Percentiles rank a stretch among this genome's conserved stretches.
These are phyloP conservation scores for Sambucus nigra DNA, from an alignment of 129 eudicot genomes.

Conservation along the genomic window DNA sequence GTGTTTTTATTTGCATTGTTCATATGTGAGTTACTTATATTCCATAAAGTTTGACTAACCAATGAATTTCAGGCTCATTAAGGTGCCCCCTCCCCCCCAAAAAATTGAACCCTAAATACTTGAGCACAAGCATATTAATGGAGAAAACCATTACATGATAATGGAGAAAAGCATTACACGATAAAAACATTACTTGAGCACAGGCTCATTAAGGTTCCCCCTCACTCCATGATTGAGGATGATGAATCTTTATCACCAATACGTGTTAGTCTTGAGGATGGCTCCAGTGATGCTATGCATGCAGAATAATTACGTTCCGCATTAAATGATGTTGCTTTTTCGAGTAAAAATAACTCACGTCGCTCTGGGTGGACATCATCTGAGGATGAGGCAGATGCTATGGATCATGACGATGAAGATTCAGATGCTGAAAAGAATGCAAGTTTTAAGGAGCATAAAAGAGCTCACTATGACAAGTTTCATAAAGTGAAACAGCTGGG, in stretches of 20 bases:
- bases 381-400: conserved; percentile 76
- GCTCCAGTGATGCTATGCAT: conserved; percentile 36
- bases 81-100: too few species aligned
- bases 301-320: conserved; percentile 74
- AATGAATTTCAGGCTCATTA: too few species aligned
- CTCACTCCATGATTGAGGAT: too few species aligned
- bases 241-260: conserved; percentile 66
- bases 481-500: conserved; percentile 65
- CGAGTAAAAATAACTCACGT: conserved; percentile 32
- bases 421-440: conserved; percentile 38
- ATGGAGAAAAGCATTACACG: too few species aligned
- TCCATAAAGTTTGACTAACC: too few species aligned
- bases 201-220: too few species aligned
- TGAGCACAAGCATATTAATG: too few species aligned
- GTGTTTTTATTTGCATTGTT: too few species aligned
- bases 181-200: too few species aligned
- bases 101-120: too few species aligned
- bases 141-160: too few species aligned
- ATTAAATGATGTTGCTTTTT: conserved; percentile 67
- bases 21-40: too few species aligned
- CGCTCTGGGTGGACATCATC: conserved; percentile 83
- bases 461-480: conserved; percentile 85
- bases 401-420: conserved; percentile 67
- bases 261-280: conserved; percentile 38
- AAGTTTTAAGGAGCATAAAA: conserved; percentile 72